Percentiles rank a stretch among this genome's conserved stretches.
These are phyloP conservation scores for Solanum appendiculatum DNA, from an alignment of 257 asterid species.

Conservation along the genomic window DNA sequence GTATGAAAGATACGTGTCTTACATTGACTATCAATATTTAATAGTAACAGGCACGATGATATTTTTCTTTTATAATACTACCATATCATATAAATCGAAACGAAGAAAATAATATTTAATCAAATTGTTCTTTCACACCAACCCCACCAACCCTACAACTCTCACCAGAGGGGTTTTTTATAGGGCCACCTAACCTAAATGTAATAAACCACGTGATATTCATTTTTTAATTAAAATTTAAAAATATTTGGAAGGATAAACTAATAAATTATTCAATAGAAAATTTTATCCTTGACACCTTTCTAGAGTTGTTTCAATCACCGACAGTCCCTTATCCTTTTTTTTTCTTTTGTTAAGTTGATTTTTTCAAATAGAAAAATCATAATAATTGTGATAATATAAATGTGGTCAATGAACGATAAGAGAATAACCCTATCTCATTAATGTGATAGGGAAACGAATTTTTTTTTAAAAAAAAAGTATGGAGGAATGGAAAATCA, in stretches of 20 bases:
- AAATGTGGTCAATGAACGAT: not conserved
- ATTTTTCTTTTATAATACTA: no score
- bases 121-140: not conserved
- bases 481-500: no score
- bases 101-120: not conserved
- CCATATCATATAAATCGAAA: no score
- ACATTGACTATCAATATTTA: no score
- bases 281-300: not conserved
- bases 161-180: not conserved
- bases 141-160: not conserved
- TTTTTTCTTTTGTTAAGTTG: not conserved
- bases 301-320: not conserved
- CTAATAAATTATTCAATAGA: not conserved
- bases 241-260: not conserved
- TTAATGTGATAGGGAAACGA: not conserved
- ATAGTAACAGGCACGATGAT: no score
- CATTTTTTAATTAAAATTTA: not conserved
- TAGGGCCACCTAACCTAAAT: not conserved
- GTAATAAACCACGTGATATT: not conserved
- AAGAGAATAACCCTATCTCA: not conserved
- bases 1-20: no score
- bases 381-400: not conserved
- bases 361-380: not conserved
- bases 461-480: no score
- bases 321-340: not conserved